Evolutionary conservation across 1,284 basidiomycete genomes (phyloP).

Genomic region (Grifola frondosa): DNA sequence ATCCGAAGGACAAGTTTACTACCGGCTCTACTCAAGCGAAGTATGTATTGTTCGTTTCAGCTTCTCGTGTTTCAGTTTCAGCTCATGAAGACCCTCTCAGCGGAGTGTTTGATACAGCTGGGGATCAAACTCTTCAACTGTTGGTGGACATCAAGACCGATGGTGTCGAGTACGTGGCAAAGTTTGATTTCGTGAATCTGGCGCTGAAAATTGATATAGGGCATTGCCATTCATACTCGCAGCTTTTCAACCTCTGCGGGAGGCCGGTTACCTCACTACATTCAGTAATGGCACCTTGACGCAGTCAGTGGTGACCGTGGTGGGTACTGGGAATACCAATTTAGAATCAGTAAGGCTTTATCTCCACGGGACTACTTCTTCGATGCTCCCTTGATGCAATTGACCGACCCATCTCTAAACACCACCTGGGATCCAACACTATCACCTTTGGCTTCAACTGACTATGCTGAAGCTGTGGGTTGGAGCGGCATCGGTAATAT

Average conservation of each 20-base stretch:
- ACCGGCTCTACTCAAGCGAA: slow-evolving; percentile 40
- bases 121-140: slow-evolving; percentile 43
- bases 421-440: slow-evolving; percentile 43
- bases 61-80: slow-evolving; percentile 5
- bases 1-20: slow-evolving; percentile 43
- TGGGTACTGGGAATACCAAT: slow-evolving; percentile 60
- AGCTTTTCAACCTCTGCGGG: slow-evolving; percentile 47
- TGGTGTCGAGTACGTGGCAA: slow-evolving; percentile 41
- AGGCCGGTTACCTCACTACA: slow-evolving; percentile 47
- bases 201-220: too few relatives aligned
- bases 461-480: slow-evolving; percentile 46
- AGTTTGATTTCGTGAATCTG: too few relatives aligned
- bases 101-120: slow-evolving; percentile 50
- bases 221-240: slow-evolving; percentile 45
- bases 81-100: too few relatives aligned
- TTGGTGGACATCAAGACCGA: slow-evolving; percentile 55
- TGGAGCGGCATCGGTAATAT: slow-evolving; percentile 49
- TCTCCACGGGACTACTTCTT: slow-evolving; percentile 52
- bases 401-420: slow-evolving; percentile 37
- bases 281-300: slow-evolving; percentile 42
- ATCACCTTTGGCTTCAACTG: slow-evolving; percentile 51
- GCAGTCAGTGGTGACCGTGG: slow-evolving; percentile 41
- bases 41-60: slow-evolving; percentile 29
- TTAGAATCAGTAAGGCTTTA: slow-evolving; percentile 45
- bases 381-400: slow-evolving; percentile 48